These are phyloP conservation scores for Leishmania tropica DNA, from an alignment of 208 protist species.

Conservation along the genomic window DNA sequence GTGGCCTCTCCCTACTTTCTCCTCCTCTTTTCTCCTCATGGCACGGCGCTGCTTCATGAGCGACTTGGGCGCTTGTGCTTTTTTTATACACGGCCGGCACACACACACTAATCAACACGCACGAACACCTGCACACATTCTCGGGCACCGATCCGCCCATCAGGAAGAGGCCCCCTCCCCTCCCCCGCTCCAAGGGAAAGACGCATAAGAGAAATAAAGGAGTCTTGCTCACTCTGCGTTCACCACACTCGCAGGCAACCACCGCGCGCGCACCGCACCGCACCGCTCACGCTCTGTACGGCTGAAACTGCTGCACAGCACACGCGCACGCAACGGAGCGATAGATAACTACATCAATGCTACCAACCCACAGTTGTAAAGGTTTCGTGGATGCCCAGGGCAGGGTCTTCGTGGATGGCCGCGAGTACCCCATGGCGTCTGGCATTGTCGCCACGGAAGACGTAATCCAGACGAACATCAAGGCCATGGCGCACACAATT, in stretches of 20 bases:
- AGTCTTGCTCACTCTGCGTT: background rate
- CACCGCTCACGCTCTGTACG: background rate
- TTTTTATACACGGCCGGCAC: background rate
- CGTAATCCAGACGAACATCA: constrained; percentile 62
- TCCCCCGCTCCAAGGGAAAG: background rate
- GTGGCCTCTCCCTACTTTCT: background rate
- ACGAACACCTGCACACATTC: background rate
- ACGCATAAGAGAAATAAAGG: background rate
- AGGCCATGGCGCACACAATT: constrained; percentile 55
- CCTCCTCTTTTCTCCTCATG: background rate
- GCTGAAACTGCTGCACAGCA: background rate
- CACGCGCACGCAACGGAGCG: background rate
- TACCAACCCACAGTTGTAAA: constrained; percentile 27
- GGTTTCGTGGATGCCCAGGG: constrained; percentile 42
- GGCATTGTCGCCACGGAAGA: constrained; percentile 73
- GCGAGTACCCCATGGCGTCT: constrained; percentile 82
- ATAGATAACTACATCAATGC: constrained; percentile 7
- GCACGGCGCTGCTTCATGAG: background rate
- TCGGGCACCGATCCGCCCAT: background rate
- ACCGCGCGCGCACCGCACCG: background rate
- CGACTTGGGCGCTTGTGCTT: background rate
- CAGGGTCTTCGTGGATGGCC: constrained; percentile 68
- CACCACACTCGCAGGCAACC: background rate
- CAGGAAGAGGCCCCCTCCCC: background rate
- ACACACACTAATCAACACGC: background rate